Evolutionary conservation across 495 filamentous ascomycete genomes (phyloP).

Genomic region (Bombardia bombarda): DNA sequence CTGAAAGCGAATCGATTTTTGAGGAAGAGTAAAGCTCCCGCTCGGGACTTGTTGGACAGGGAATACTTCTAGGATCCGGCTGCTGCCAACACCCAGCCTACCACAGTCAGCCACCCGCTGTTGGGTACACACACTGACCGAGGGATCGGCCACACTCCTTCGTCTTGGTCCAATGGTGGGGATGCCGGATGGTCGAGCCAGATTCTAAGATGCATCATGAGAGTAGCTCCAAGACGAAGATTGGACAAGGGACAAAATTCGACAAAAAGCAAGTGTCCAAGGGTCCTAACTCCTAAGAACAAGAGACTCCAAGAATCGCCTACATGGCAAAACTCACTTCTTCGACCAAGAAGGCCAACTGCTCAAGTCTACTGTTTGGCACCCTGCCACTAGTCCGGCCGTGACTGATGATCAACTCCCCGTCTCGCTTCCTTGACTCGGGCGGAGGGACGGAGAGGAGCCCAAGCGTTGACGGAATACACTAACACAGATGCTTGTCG

Average conservation of each 20-base stretch:
- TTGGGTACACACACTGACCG: slow-evolving; percentile 6
- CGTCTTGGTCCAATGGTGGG: slow-evolving; percentile 9
- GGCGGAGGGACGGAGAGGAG: too few species aligned
- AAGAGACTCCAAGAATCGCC: too few species aligned
- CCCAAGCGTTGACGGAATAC: too few species aligned
- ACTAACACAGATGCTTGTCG: not conserved
- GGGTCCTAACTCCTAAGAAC: too few species aligned
- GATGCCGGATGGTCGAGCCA: slow-evolving; percentile 4
- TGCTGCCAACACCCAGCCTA: slow-evolving; percentile 8
- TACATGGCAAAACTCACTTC: too few species aligned
- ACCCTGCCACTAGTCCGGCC: too few species aligned
- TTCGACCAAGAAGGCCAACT: too few species aligned
- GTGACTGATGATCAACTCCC: too few species aligned
- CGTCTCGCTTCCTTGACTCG: too few species aligned
- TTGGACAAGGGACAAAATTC: not conserved
- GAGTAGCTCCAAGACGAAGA: not conserved
- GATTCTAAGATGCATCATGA: slow-evolving; percentile 3
- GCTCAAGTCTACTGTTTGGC: too few species aligned
- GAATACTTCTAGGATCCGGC: slow-evolving; percentile 6
- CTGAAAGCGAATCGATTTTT: too few species aligned
- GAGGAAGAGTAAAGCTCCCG: not conserved
- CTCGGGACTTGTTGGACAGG: slow-evolving; percentile 2
- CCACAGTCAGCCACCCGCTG: slow-evolving; percentile 13
- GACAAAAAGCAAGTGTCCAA: too few species aligned
- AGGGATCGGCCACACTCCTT: slow-evolving; percentile 9